Evolutionary conservation across 257 asterid species (phyloP).

Genomic region (Przewalskia tangutica): DNA sequence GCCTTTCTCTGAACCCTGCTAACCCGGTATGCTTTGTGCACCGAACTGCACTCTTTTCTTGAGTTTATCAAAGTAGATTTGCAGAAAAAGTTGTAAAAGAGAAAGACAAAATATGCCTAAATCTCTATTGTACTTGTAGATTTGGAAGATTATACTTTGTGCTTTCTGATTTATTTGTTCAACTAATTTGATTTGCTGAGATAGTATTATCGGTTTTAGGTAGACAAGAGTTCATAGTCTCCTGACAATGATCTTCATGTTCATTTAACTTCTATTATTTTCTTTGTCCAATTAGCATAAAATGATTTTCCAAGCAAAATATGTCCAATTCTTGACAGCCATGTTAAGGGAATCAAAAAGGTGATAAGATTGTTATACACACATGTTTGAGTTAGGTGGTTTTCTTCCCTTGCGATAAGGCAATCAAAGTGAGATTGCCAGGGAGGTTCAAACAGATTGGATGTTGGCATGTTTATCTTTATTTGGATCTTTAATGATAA

Average conservation of each 20-base stretch:
- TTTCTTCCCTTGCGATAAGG: background rate
- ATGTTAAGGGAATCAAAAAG: background rate
- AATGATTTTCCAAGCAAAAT: background rate
- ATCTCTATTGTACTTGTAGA: background rate
- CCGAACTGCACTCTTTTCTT: background rate
- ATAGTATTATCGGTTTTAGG: background rate
- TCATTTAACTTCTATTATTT: background rate
- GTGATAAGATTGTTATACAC: background rate
- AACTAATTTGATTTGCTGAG: background rate
- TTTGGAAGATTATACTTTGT: background rate
- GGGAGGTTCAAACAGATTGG: background rate
- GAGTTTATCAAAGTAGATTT: background rate
- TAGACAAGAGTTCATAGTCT: background rate
- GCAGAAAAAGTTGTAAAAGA: background rate
- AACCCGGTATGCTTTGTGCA: no score
- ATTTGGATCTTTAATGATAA: background rate
- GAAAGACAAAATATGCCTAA: background rate
- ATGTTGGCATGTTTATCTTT: background rate
- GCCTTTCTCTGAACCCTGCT: no score
- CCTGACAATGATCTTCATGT: background rate
- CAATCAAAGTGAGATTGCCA: slow-evolving; percentile 2
- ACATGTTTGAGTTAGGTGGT: background rate
- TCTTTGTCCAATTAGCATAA: background rate
- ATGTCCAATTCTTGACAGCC: background rate
- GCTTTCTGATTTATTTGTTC: no score